These are phyloP conservation scores for Platanthera zijinensis DNA, from an alignment of 106 monocot genomes.

Conservation along the genomic window DNA sequence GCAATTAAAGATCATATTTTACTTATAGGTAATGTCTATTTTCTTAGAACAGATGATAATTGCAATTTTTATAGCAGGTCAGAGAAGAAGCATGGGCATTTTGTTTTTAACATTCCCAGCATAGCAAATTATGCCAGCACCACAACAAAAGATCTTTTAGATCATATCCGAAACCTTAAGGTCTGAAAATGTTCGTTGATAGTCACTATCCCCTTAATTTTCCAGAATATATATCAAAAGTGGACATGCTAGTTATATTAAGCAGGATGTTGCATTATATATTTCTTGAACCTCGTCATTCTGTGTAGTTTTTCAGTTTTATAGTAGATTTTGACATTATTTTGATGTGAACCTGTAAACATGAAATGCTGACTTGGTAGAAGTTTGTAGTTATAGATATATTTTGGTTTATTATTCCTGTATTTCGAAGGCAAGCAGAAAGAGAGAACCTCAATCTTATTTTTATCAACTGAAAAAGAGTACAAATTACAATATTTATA, in stretches of 20 bases:
- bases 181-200: slow-evolving; percentile 21
- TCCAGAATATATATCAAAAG: background rate
- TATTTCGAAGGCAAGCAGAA: too few relatives aligned
- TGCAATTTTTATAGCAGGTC: slow-evolving; percentile 33
- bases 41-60: background rate
- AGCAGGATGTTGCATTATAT: background rate
- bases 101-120: slow-evolving; percentile 72
- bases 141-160: slow-evolving; percentile 34
- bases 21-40: background rate
- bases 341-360: too few relatives aligned
- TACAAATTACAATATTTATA: too few relatives aligned
- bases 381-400: too few relatives aligned
- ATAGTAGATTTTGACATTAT: too few relatives aligned
- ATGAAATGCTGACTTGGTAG: too few relatives aligned
- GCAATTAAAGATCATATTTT: slow-evolving; percentile 6
- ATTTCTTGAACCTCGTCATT: background rate
- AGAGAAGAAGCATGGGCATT: slow-evolving; percentile 61
- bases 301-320: background rate
- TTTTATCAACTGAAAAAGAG: too few relatives aligned
- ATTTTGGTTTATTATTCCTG: too few relatives aligned
- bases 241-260: background rate
- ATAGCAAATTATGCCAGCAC: slow-evolving; percentile 45
- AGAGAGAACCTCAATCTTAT: too few relatives aligned
- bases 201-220: background rate
- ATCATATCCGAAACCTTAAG: slow-evolving; percentile 75